Conservation (phyloP, 257 asterid genomes). For the Solanum boliviense region DNA sequence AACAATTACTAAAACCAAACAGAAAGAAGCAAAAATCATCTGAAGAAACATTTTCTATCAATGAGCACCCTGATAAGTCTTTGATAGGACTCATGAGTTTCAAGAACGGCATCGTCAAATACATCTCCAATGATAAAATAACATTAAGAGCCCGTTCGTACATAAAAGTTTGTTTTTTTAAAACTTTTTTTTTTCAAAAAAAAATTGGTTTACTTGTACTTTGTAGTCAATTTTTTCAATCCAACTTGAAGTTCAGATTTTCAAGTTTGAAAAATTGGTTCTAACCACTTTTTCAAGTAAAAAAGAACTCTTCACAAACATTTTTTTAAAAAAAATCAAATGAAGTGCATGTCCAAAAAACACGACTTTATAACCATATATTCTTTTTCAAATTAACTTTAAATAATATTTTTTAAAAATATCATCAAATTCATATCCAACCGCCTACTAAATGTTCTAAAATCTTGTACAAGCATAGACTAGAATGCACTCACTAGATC, state of each 20-base stretch:
- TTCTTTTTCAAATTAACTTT: background rate
- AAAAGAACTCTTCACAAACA: background rate
- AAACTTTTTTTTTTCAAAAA: background rate
- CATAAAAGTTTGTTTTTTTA: background rate
- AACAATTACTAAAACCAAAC: background rate
- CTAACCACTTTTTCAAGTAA: background rate
- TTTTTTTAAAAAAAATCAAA: background rate
- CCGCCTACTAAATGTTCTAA: background rate
- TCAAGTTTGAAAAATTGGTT: background rate
- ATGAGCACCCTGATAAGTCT: background rate
- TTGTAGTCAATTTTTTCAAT: background rate
- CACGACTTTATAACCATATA: background rate
- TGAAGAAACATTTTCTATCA: background rate
- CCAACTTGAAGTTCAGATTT: background rate
- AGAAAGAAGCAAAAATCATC: background rate
- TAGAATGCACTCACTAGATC: background rate
- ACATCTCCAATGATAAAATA: background rate
- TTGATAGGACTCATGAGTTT: background rate
- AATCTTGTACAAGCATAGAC: background rate
- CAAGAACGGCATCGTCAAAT: background rate
- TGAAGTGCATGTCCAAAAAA: background rate
- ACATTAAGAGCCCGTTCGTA: background rate
- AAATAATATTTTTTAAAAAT: background rate
- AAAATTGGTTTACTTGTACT: background rate
- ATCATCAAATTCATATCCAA: background rate